Percentiles rank a stretch among this genome's conserved stretches.
Conservation (phyloP, 371 early-diverging fungal genomes). For the Entomophthora muscae region DNA sequence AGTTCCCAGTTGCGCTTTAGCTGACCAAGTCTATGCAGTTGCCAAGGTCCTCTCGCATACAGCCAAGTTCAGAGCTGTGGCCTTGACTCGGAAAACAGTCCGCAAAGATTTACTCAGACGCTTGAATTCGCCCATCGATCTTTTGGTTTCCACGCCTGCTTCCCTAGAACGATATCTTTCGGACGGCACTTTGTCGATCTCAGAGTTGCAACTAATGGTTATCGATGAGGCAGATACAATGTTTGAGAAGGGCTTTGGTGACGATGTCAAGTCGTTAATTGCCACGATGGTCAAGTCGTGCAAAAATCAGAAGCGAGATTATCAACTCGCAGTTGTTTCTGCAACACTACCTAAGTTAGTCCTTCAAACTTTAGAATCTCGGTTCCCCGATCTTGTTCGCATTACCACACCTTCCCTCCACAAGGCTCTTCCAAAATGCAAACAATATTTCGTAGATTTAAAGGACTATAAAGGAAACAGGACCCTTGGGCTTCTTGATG, state of each 20-base stretch:
- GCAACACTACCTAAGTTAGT: slow-evolving; percentile 80
- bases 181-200: slow-evolving; percentile 28
- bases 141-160: slow-evolving; percentile 67
- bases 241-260: slow-evolving; percentile 64
- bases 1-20: slow-evolving; percentile 91
- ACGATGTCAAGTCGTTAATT: slow-evolving; percentile 33
- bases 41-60: slow-evolving; percentile 46
- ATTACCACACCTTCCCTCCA: slow-evolving; percentile 75
- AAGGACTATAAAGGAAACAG: slow-evolving; percentile 36
- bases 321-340: slow-evolving; percentile 35
- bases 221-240: slow-evolving; percentile 90
- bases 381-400: slow-evolving; percentile 33
- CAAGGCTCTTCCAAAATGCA: slow-evolving; percentile 46
- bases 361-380: slow-evolving; percentile 28
- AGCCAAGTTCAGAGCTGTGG: slow-evolving; percentile 49
- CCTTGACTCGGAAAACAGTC: slow-evolving; percentile 23
- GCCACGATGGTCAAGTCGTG: slow-evolving; percentile 14
- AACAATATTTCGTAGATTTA: slow-evolving; percentile 59
- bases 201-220: slow-evolving; percentile 39
- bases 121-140: slow-evolving; percentile 42
- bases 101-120: slow-evolving; percentile 20
- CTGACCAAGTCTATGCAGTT: slow-evolving; percentile 55
- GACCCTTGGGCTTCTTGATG: slow-evolving; percentile 44
- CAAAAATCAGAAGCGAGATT: slow-evolving; percentile 9
- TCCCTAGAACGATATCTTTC: slow-evolving; percentile 23